These are phyloP conservation scores for Pleurotus pulmonarius DNA, from an alignment of 768 basidiomycete species.

Conservation along the genomic window DNA sequence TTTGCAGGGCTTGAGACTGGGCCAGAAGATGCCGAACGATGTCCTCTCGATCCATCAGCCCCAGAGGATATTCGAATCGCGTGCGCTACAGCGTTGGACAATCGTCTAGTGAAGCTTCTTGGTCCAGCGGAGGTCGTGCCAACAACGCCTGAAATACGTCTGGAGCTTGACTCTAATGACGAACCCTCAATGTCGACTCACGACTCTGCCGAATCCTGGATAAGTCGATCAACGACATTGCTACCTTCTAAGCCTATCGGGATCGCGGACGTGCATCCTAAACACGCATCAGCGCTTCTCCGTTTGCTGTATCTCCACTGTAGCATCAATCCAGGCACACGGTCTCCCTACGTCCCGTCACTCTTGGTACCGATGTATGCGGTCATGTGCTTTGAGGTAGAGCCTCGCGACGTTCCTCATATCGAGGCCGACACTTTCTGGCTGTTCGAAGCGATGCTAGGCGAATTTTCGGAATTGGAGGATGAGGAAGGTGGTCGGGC, in stretches of 20 bases:
- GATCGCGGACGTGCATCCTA: constrained; percentile 47
- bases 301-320: constrained; percentile 72
- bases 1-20: constrained; percentile 50
- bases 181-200: constrained; percentile 36
- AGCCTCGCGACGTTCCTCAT: constrained; percentile 57
- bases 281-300: constrained; percentile 59
- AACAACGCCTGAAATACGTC: constrained; percentile 32
- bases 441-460: constrained; percentile 71
- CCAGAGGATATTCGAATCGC: constrained; percentile 42
- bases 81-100: constrained; percentile 50
- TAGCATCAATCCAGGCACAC: constrained; percentile 66
- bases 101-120: constrained; percentile 35
- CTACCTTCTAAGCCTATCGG: constrained; percentile 42
- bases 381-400: constrained; percentile 56
- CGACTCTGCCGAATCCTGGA: constrained; percentile 19
- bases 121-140: constrained; percentile 32
- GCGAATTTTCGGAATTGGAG: constrained; percentile 72
- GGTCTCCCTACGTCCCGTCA: constrained; percentile 66
- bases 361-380: constrained; percentile 68
- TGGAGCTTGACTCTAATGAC: constrained; percentile 25
- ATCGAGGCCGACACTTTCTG: constrained; percentile 82
- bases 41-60: constrained; percentile 49
- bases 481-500: constrained; percentile 57
- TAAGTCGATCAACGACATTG: constrained; percentile 32
- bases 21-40: constrained; percentile 38